Percentiles rank a stretch among this genome's conserved stretches.
These are phyloP conservation scores for Psidium guajava DNA, from an alignment of 345 rosid genomes.

Conservation along the genomic window DNA sequence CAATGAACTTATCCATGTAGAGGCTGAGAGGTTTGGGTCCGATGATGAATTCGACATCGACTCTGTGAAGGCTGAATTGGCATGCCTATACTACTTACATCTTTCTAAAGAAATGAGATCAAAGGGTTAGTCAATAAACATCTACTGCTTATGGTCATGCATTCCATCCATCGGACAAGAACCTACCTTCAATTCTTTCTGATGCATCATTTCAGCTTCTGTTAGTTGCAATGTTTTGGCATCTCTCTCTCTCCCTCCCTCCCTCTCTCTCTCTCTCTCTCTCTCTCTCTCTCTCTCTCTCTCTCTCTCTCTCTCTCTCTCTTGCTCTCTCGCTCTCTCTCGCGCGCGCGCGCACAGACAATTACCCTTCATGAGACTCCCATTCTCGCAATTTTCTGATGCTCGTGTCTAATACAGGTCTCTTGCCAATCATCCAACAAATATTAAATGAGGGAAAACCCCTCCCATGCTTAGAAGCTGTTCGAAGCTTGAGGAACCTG, in stretches of 20 bases:
- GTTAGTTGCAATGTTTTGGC: neutral
- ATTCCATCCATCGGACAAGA: neutral
- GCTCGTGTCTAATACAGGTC: slow-evolving; percentile 28
- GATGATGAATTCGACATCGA: slow-evolving; percentile 29
- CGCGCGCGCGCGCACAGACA: neutral
- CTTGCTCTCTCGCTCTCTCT: too few relatives aligned
- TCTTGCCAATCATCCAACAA: slow-evolving; percentile 76
- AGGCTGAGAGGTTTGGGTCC: slow-evolving; percentile 21
- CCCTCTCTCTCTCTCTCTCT: neutral
- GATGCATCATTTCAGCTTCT: neutral
- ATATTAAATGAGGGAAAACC: slow-evolving; percentile 42
- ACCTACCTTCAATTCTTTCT: neutral
- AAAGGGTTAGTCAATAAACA: slow-evolving; percentile 37
- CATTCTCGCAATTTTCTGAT: neutral
- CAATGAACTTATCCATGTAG: slow-evolving; percentile 25
- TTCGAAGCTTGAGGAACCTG: slow-evolving; percentile 26
- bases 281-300: neutral
- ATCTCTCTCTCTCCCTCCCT: neutral
- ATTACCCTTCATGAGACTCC: neutral
- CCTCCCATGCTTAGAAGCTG: slow-evolving; percentile 34
- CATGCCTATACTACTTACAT: slow-evolving; percentile 73
- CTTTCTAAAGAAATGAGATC: slow-evolving; percentile 67
- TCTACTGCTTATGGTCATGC: neutral
- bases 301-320: neutral
- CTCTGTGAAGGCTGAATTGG: slow-evolving; percentile 67